Base-by-base conservation (phyloP, 306 rosid genomes). In the Betula pendula region DNA sequence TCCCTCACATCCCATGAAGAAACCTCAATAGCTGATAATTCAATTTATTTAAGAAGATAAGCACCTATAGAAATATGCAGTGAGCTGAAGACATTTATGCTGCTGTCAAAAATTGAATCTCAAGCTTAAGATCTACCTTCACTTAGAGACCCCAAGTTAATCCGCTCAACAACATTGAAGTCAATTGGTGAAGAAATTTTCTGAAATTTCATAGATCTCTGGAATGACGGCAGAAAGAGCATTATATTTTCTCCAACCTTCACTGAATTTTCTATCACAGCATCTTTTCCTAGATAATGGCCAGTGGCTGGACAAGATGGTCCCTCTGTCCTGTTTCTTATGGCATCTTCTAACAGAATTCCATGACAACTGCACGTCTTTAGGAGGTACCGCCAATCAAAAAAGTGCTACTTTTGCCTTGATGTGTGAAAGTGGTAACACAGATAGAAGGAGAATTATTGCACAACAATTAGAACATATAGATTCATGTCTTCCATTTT, bases 311-410 rank as follows among this genome's bases (percentile, higher is more conserved):
- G 84, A 72, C 92, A 92, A 76, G 84, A 79, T 80, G 73, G 48
- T 76, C 76, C 74, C 72, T 69, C 79, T 52, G 29, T 49, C 62
- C 62, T 82, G 7, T 48, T 78, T 55, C 74, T 82, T 78, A 65
- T 76, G 71, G 72, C 82, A 70, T 84, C 85, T 53, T 66, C 90
- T 73, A 88, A 70, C 22, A 84, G 85, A 77, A 84, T 82, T n/a
- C 90, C 95, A 71, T 89, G 97, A 73, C 93, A 89, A 73, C 91
- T 88, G 93, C 97, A 92, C 75, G 93, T 82, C 97, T 92, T 77
- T 44, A 84, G 47, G 58, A 66, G 77, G 70, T 31, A 80, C 67
- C 33, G 47, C 68, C 67, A 77, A 77, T 63, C 56, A 79, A 72
- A 43, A 87, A 79, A 68, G 45, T 67, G 81, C 77, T 77, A 56